Conservation (phyloP, 306 rosid genomes). For the Mimosa pudica region DNA sequence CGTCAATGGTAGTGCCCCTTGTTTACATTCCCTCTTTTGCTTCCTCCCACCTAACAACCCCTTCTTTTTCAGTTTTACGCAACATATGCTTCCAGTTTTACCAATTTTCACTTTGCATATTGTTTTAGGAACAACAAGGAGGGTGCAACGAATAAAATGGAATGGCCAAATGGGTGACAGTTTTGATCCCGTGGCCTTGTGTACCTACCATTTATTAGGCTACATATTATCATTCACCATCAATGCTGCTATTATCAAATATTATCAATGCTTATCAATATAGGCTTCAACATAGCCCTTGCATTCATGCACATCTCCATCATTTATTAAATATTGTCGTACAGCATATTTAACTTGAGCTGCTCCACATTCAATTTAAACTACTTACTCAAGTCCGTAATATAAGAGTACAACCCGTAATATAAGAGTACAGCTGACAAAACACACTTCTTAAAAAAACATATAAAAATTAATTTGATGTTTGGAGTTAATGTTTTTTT, state of each 20-base stretch:
- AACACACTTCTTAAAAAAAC: no score
- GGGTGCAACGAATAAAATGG: no score
- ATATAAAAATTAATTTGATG: no score
- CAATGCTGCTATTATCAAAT: background rate
- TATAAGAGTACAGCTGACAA: no score
- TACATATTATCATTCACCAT: background rate
- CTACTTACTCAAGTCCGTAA: background rate
- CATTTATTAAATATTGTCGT: background rate
- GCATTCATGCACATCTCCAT: background rate
- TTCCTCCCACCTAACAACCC: background rate
- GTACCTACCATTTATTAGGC: no score
- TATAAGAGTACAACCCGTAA: no score
- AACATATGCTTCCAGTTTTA: background rate
- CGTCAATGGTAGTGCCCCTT: background rate
- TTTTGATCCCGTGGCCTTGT: background rate
- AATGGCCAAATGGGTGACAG: background rate
- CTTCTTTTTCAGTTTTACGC: background rate
- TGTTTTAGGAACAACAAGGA: no score
- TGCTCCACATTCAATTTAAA: background rate
- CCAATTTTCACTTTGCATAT: background rate
- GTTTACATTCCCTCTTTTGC: background rate
- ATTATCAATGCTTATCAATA: no score
- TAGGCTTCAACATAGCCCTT: background rate
- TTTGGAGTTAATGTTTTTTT: no score
- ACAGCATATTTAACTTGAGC: background rate